Base-by-base conservation (phyloP, 2,329 filamentous ascomycete genomes). In the Calonectria ilicicola region DNA sequence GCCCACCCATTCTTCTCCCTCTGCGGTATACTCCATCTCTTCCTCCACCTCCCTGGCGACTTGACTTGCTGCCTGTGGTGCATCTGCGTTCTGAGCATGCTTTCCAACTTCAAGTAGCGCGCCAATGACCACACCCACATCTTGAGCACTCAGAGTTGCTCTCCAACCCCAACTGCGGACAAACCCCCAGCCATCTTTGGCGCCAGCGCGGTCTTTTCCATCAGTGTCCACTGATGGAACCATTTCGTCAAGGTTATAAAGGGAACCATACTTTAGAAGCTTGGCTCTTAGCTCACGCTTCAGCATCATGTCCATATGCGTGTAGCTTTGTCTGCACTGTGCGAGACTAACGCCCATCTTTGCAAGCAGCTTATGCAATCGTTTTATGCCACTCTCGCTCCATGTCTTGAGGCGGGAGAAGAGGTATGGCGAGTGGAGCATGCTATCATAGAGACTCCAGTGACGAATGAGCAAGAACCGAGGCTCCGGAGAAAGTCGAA, bases 91-190 rank as follows among this genome's bases (percentile, higher is more conserved):
- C 1, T 86, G 81, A 21, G 81, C 83, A 66, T 87, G 87, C 80
- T 90, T 94, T 32, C 97, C 96, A 32, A 98, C 95, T 85, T 99
- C 97, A 1, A 99, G 90, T 60, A 99, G 93, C 19, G 96, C 95
- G 65, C 95, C 95, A 23, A 98, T 90, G 35, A 98, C 92, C 19
- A 98, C 94, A n/a, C 95, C 95, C 0, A 98, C 95, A 82, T 99
- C 97, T 62, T 96, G 94, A 7, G 97, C 97, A 74, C 94, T 97
- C 29, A 98, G 88, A 63, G 96, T 98, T 1, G 96, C 96, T 82
- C 96, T 94, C 96, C 96, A 99, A 14, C 97, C 97, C 97, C 97
- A 99, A 81, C 95, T 98, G 71, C 96, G 91, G 21, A 98, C 96
- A 81, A 98, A 99, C 0, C 97, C 96, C 96, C 96, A 98, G 14